Conservation (phyloP, 352 stramenopile genomes). For the Pythium aquatile region DNA sequence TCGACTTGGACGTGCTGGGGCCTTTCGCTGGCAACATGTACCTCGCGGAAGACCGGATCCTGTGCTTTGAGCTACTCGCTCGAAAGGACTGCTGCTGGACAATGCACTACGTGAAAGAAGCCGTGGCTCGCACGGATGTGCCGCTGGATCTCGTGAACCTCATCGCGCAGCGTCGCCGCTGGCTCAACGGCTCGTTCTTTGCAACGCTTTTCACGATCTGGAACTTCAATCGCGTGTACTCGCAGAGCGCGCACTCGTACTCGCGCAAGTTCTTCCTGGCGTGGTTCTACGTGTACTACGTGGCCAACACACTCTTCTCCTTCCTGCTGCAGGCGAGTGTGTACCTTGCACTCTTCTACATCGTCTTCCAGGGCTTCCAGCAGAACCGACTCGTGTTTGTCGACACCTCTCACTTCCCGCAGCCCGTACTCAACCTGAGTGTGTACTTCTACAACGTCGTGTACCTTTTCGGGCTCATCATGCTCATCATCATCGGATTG, state of each 20-base stretch:
- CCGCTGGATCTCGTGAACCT: slow-evolving; percentile 79
- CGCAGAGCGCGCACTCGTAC: slow-evolving; percentile 75
- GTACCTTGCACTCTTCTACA: slow-evolving; percentile 84
- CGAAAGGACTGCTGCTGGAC: slow-evolving; percentile 83
- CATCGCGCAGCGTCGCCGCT: slow-evolving; percentile 83
- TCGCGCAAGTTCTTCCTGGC: slow-evolving; percentile 63
- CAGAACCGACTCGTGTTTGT: slow-evolving; percentile 80
- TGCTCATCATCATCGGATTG: slow-evolving; percentile 83
- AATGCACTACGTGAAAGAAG: slow-evolving; percentile 87
- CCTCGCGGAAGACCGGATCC: slow-evolving; percentile 82
- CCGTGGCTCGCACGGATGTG: slow-evolving; percentile 80
- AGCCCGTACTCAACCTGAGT: slow-evolving; percentile 51
- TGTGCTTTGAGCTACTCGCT: slow-evolving; percentile 85
- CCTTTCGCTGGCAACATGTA: slow-evolving; percentile 90
- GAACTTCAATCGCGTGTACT: slow-evolving; percentile 84
- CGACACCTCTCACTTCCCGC: slow-evolving; percentile 67
- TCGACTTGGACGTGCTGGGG: slow-evolving; percentile 72
- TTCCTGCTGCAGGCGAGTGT: slow-evolving; percentile 81
- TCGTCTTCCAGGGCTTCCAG: slow-evolving; percentile 88
- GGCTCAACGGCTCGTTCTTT: slow-evolving; percentile 87
- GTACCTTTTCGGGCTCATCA: slow-evolving; percentile 78
- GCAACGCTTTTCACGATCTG: slow-evolving; percentile 87
- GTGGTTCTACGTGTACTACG: slow-evolving; percentile 79
- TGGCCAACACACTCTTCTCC: slow-evolving; percentile 64
- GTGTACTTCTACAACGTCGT: slow-evolving; percentile 82